These are phyloP conservation scores for Curvularia sp. DNA, from an alignment of 2,329 filamentous ascomycete genomes.

Conservation along the genomic window DNA sequence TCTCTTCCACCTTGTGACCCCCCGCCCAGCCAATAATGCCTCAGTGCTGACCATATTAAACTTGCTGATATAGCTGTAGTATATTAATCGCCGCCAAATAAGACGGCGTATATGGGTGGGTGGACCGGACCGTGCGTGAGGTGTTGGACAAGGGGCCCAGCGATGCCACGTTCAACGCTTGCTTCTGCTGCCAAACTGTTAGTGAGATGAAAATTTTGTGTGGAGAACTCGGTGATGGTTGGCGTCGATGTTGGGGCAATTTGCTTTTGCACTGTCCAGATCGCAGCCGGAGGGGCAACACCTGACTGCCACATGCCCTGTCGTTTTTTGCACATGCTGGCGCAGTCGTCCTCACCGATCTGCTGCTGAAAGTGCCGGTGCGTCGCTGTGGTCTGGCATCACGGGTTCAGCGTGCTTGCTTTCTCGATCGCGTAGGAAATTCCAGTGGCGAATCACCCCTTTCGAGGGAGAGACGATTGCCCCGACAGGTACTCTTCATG, in stretches of 20 bases:
- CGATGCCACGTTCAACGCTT: constrained; percentile 7
- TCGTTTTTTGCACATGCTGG: not conserved
- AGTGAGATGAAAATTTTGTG: constrained; percentile 4
- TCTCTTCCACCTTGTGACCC: constrained; percentile 4
- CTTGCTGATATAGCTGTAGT: constrained; percentile 4
- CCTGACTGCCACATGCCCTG: not conserved
- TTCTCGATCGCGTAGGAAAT: not conserved
- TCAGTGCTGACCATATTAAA: constrained; percentile 16
- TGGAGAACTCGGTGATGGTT: not conserved
- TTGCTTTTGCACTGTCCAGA: constrained; percentile 3
- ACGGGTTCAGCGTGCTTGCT: not conserved
- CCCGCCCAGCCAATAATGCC: constrained; percentile 10
- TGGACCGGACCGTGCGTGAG: constrained; percentile 10
- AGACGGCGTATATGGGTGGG: constrained; percentile 8
- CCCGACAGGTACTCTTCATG: no score
- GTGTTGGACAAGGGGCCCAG: constrained; percentile 8
- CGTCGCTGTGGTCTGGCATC: no score
- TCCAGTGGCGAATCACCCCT: not conserved
- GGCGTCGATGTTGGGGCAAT: not conserved
- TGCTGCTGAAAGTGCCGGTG: not conserved
- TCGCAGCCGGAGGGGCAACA: not conserved
- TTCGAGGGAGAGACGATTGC: not conserved
- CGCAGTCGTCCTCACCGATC: not conserved
- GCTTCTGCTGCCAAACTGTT: constrained; percentile 4
- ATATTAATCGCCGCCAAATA: constrained; percentile 16